Base-by-base conservation (phyloP, 495 filamentous ascomycete species). In the Filosporella fistucella region DNA sequence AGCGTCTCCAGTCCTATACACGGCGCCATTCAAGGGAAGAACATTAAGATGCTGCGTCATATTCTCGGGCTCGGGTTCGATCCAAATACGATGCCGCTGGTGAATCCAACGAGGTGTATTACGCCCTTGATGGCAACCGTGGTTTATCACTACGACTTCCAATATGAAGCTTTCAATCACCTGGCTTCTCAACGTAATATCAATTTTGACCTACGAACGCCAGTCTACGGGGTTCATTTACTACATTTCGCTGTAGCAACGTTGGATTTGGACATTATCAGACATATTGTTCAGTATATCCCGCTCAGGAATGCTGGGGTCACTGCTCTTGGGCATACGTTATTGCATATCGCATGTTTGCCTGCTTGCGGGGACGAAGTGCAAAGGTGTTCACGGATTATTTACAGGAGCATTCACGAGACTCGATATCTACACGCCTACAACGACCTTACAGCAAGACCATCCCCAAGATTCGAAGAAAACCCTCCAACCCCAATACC, bases 271-370 rank as follows among this genome's bases (percentile, higher is more conserved):
- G 35, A 39, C 22, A 40, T 46, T 4, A 12, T 52, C 13, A 52
- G 35, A 35, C 41, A 45, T 39, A 30, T 52, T 26, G 49, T 20
- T 17, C 18, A 41, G 11, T 23, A 11, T 5, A 34, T 34, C 25
- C 34, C 49, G 18, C 49, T 46, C 10, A 32, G 14, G 20, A 45
- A 52, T 34, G 49, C 49, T 12, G 42, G 42, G 4, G 26, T 16
- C 3, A 46, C 49, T n/a, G 25, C 24, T 23, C 25, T 52, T 13
- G 49, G 42, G 16, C 49, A 52, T 46, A 45, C 42, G 41, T 46
- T 52, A 28, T 17, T 52, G 21, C 49, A 52, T 28, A 34, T 52
- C 38, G 49, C 49, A 21, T 52, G 49, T 25, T 45, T 52, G 49
- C 49, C 49, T 22, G 4, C 42, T 3, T 23, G 38, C 34, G 35